phyloP scores from a whole-genome alignment of 192 early-diverging fungal species.

The Umbelopsis sp. region DNA sequence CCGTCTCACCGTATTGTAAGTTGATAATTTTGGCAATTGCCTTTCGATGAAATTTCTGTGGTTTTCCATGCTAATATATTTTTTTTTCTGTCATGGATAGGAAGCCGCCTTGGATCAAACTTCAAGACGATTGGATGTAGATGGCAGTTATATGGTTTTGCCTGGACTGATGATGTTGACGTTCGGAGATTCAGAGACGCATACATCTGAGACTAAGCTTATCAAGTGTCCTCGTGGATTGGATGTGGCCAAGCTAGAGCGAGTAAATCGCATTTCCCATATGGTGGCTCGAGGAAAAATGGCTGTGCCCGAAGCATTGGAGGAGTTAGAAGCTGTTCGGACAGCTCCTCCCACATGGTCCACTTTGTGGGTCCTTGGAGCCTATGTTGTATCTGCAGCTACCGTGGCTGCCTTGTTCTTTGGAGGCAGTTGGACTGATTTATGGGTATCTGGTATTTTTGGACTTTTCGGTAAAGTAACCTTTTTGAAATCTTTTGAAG shows the following conservation, averaged over 20 bases:
- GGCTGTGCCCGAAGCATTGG: conserved; percentile 55
- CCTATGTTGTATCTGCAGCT: conserved; percentile 57
- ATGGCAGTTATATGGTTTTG: conserved; percentile 67
- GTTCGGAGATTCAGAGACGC: conserved; percentile 76
- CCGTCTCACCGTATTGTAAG: conserved; percentile 57
- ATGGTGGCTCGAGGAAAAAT: conserved; percentile 58
- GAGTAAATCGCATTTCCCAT: conserved; percentile 61
- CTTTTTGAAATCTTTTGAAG: too few species aligned
- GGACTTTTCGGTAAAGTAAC: conserved; percentile 52
- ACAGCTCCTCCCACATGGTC: conserved; percentile 61
- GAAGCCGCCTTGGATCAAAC: conserved; percentile 55
- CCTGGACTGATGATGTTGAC: conserved; percentile 74
- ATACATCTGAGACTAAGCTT: conserved; percentile 75
- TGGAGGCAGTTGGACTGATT: conserved; percentile 64
- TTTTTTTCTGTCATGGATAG: conserved; percentile 18
- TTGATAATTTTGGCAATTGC: not conserved
- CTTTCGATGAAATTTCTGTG: not conserved
- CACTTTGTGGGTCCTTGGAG: conserved; percentile 52
- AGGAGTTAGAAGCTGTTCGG: conserved; percentile 57
- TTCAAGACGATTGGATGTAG: conserved; percentile 57
- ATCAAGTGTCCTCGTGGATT: conserved; percentile 61
- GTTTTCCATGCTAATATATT: not conserved
- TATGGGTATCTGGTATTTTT: conserved; percentile 61
- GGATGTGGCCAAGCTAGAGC: conserved; percentile 69
- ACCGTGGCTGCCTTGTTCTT: conserved; percentile 67